A percentile compares a stretch with the other conserved stretches of the same genome.
These are phyloP conservation scores for Aureobasidium lini DNA, from an alignment of 2,329 filamentous ascomycete genomes.

Conservation along the genomic window DNA sequence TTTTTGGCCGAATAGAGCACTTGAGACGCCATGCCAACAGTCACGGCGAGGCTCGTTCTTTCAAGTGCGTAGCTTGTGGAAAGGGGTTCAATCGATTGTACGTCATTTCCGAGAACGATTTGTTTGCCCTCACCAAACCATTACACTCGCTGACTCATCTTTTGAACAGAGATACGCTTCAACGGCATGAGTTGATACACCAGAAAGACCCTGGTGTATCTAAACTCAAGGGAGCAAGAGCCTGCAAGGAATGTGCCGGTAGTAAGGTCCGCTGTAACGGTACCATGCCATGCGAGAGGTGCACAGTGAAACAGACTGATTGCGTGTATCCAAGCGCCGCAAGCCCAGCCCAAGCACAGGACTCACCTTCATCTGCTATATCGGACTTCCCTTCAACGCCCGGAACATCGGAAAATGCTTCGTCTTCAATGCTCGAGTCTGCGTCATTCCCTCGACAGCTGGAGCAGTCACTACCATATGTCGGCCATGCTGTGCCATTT, in stretches of 20 bases:
- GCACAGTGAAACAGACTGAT: conserved; percentile 18
- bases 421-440: neutral
- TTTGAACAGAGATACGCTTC: conserved; percentile 20
- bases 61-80: conserved; percentile 19
- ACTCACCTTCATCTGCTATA: neutral
- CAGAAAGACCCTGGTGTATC: conserved; percentile 17
- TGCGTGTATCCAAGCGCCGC: conserved; percentile 22
- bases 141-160: neutral
- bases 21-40: conserved; percentile 22
- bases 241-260: conserved; percentile 23
- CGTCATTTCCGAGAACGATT: neutral
- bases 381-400: neutral
- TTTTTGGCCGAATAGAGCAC: conserved; percentile 23
- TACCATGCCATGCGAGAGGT: conserved; percentile 22
- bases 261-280: conserved; percentile 27
- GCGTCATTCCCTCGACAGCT: neutral
- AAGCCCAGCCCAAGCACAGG: neutral
- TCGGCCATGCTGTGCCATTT: neutral
- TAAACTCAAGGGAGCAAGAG: conserved; percentile 21
- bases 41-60: conserved; percentile 20
- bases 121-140: too few relatives aligned
- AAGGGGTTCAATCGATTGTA: conserved; percentile 23
- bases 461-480: neutral
- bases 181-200: conserved; percentile 22
- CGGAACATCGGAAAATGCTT: neutral